A percentile compares a stretch with the other conserved stretches of the same genome.
Conservation (phyloP, 2,329 filamentous ascomycete genomes). For the Aspergillus pseudoterreus region DNA sequence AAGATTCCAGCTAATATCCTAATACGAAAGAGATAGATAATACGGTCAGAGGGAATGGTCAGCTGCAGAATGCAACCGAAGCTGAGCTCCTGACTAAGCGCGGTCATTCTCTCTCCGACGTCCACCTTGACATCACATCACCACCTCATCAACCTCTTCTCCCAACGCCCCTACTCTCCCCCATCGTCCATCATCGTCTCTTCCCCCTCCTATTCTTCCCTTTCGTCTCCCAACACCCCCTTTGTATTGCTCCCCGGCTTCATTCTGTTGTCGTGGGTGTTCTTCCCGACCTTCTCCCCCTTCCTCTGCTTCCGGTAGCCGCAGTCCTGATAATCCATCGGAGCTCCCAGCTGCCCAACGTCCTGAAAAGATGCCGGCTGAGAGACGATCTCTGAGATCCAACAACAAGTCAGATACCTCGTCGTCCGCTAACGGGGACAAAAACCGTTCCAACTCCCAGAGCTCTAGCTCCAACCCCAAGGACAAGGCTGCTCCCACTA, state of each 20-base stretch:
- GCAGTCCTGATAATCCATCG: slow-evolving; percentile 26
- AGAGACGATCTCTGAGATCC: slow-evolving; percentile 45
- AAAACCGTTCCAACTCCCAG: slow-evolving; percentile 41
- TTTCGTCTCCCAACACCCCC: slow-evolving; percentile 13
- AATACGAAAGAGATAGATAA: too few relatives aligned
- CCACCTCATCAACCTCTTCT: slow-evolving; percentile 23
- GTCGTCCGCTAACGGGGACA: slow-evolving; percentile 47
- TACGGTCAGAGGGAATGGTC: too few relatives aligned
- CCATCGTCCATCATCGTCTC: slow-evolving; percentile 20
- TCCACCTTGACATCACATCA: slow-evolving; percentile 40
- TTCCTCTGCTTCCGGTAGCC: slow-evolving; percentile 26
- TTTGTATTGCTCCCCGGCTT: slow-evolving; percentile 6
- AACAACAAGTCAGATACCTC: slow-evolving; percentile 46
- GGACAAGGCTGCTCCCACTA: slow-evolving; percentile 43
- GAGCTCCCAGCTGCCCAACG: slow-evolving; percentile 26
- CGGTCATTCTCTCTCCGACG: slow-evolving; percentile 25
- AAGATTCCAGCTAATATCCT: too few relatives aligned
- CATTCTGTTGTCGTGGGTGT: slow-evolving; percentile 11
- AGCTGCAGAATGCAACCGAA: slow-evolving; percentile 2
- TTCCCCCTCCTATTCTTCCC: slow-evolving; percentile 11
- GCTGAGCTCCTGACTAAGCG: slow-evolving; percentile 31
- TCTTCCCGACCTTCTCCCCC: slow-evolving; percentile 14
- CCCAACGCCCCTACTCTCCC: slow-evolving; percentile 4
- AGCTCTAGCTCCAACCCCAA: slow-evolving; percentile 38
- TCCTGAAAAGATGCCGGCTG: slow-evolving; percentile 42